phyloP scores from a whole-genome alignment of 2,329 filamentous ascomycete species.

The Fusarium sulawesiense region DNA sequence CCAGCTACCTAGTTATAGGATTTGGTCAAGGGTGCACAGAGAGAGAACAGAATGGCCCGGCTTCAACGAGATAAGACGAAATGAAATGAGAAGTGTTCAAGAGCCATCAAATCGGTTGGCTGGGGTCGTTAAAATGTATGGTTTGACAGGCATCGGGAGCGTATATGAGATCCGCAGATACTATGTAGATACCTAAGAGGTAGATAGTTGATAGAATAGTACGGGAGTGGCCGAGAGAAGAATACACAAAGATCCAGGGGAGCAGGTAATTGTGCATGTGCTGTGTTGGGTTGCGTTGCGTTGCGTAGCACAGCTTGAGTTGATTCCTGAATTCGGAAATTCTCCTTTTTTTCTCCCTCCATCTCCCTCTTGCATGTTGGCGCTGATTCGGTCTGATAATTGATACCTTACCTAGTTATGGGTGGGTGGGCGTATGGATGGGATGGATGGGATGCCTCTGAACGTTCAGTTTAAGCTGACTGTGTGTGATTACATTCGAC shows the following conservation, averaged over 20 bases:
- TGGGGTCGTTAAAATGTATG: background rate
- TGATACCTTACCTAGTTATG: too few species aligned
- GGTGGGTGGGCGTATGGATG: background rate
- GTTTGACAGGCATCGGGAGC: conserved; percentile 26
- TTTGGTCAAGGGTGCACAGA: conserved; percentile 18
- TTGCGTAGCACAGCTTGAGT: conserved; percentile 39
- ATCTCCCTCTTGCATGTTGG: conserved; percentile 9
- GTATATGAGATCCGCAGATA: conserved; percentile 18
- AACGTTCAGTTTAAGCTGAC: conserved; percentile 7
- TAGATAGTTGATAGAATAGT: conserved; percentile 23
- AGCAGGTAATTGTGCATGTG: conserved; percentile 23
- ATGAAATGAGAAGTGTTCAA: conserved; percentile 5
- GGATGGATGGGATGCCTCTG: conserved; percentile 1
- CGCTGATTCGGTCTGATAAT: conserved; percentile 1
- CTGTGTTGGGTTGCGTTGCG: conserved; percentile 1
- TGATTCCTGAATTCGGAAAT: conserved; percentile 37
- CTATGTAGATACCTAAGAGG: background rate
- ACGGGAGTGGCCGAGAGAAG: conserved; percentile 41
- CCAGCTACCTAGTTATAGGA: background rate
- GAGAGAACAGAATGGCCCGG: background rate
- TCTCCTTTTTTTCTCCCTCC: background rate
- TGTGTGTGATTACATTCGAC: conserved; percentile 18
- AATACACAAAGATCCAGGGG: conserved; percentile 37
- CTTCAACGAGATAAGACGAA: background rate
- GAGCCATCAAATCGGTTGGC: conserved; percentile 13